These are phyloP conservation scores for Vigna unguiculata DNA, from an alignment of 306 rosid species.

Conservation along the genomic window DNA sequence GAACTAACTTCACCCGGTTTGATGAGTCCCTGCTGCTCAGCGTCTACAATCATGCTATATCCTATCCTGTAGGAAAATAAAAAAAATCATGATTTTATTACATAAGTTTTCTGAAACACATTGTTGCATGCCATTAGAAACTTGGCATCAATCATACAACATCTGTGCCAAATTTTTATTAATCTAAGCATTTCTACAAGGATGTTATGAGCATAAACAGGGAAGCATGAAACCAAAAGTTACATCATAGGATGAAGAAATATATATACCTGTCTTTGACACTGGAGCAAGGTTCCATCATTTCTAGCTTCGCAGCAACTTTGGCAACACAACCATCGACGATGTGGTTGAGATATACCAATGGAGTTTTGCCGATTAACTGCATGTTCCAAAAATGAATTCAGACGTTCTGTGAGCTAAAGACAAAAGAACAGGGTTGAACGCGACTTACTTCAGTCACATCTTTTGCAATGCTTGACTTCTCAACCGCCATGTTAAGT, in stretches of 20 bases:
- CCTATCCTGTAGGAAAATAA: slow-evolving; percentile 69
- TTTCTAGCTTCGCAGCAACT: slow-evolving; percentile 91
- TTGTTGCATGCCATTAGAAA: slow-evolving; percentile 12
- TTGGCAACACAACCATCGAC: slow-evolving; percentile 77
- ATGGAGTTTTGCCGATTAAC: slow-evolving; percentile 85
- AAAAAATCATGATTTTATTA: not conserved
- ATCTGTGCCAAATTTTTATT: not conserved
- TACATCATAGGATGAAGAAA: slow-evolving; percentile 6
- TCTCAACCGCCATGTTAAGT: slow-evolving; percentile 77
- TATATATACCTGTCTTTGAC: slow-evolving; percentile 81
- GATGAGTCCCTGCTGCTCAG: slow-evolving; percentile 76
- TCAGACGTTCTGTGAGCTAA: slow-evolving; percentile 13
- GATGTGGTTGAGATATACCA: slow-evolving; percentile 84
- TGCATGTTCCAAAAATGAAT: slow-evolving; percentile 43
- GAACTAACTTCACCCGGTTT: slow-evolving; percentile 76
- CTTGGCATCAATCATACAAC: not conserved
- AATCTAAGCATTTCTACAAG: slow-evolving; percentile 18
- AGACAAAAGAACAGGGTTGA: slow-evolving; percentile 9
- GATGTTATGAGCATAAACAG: slow-evolving; percentile 15
- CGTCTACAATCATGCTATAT: slow-evolving; percentile 81
- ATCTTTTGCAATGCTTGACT: slow-evolving; percentile 75
- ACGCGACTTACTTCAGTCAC: slow-evolving; percentile 76
- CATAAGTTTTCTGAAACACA: slow-evolving; percentile 17
- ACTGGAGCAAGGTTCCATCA: slow-evolving; percentile 98
- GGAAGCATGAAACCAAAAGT: not conserved